Conservation (phyloP, 2,329 filamentous ascomycete species). For the Calonectria pseudoreteaudii region DNA sequence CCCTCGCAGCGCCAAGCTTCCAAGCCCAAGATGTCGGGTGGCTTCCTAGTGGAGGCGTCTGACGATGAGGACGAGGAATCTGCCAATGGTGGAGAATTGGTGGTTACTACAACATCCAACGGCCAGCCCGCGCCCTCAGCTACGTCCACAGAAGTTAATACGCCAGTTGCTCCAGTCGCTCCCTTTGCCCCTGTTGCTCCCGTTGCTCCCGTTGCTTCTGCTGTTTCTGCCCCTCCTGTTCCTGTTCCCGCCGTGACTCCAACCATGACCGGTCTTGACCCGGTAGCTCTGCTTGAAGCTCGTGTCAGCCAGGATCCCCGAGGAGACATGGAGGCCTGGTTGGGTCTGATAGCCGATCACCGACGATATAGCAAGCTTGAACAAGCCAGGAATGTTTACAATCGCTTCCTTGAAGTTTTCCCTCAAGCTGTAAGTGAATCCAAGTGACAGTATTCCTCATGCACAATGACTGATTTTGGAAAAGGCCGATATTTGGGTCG, state of each 20-base stretch:
- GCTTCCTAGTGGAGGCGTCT: conserved; percentile 70
- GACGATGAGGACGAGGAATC: conserved; percentile 65
- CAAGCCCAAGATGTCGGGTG: conserved; percentile 71
- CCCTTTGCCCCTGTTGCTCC: conserved; percentile 31
- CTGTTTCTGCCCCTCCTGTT: conserved; percentile 28
- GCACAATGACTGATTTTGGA: conserved; percentile 43
- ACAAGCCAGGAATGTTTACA: conserved; percentile 82
- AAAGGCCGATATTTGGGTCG: conserved; percentile 91
- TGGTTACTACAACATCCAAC: conserved; percentile 28
- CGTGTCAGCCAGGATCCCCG: conserved; percentile 92
- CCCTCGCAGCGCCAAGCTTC: conserved; percentile 45
- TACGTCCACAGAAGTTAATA: conserved; percentile 38
- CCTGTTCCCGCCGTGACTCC: conserved; percentile 44
- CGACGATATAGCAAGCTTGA: conserved; percentile 85
- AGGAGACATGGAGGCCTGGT: conserved; percentile 93
- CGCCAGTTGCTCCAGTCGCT: conserved; percentile 22
- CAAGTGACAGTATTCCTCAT: background rate
- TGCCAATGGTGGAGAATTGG: conserved; percentile 32
- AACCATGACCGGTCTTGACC: conserved; percentile 67
- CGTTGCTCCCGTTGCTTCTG: conserved; percentile 28
- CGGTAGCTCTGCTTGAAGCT: conserved; percentile 85
- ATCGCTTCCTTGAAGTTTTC: conserved; percentile 88
- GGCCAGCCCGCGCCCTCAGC: conserved; percentile 30
- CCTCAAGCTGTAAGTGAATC: conserved; percentile 83
- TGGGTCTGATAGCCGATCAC: conserved; percentile 86